Evolutionary conservation across 805 yeast species (phyloP).

Genomic region (Pichia kluyveri): DNA sequence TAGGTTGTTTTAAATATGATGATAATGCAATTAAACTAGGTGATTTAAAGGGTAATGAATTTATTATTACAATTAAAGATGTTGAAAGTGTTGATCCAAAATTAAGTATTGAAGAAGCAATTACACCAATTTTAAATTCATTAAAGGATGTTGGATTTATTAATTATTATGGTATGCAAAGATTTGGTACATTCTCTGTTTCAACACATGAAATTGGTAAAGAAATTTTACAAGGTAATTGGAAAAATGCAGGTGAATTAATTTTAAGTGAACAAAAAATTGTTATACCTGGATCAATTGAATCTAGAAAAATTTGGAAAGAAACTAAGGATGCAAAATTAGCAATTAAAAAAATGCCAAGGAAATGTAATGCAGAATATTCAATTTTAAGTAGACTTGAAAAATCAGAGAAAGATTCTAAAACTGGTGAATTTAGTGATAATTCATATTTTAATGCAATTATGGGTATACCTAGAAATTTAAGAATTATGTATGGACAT

Average conservation of each 20-base stretch:
- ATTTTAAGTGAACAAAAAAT: slow-evolving; percentile 79
- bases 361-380: slow-evolving; percentile 77
- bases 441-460: slow-evolving; percentile 70
- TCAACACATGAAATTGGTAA: slow-evolving; percentile 87
- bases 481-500: slow-evolving; percentile 92
- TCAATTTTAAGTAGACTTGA: slow-evolving; percentile 56
- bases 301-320: slow-evolving; percentile 78
- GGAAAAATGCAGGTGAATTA: slow-evolving; percentile 72
- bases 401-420: slow-evolving; percentile 36
- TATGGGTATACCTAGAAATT: slow-evolving; percentile 83
- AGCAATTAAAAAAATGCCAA: slow-evolving; percentile 75
- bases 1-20: slow-evolving; percentile 72
- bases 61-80: slow-evolving; percentile 75
- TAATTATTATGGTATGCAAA: slow-evolving; percentile 96
- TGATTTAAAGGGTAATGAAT: slow-evolving; percentile 82
- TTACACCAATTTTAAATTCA: slow-evolving; percentile 46
- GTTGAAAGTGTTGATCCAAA: slow-evolving; percentile 33
- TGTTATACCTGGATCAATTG: slow-evolving; percentile 73
- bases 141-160: slow-evolving; percentile 68
- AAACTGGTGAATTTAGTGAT: slow-evolving; percentile 35
- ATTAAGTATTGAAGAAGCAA: slow-evolving; percentile 33
- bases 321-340: slow-evolving; percentile 54
- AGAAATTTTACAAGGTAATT: slow-evolving; percentile 57
- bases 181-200: slow-evolving; percentile 92
- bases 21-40: slow-evolving; percentile 64